Base-by-base conservation (phyloP, 2,329 filamentous ascomycete genomes). In the Tetracladium maxilliforme region DNA sequence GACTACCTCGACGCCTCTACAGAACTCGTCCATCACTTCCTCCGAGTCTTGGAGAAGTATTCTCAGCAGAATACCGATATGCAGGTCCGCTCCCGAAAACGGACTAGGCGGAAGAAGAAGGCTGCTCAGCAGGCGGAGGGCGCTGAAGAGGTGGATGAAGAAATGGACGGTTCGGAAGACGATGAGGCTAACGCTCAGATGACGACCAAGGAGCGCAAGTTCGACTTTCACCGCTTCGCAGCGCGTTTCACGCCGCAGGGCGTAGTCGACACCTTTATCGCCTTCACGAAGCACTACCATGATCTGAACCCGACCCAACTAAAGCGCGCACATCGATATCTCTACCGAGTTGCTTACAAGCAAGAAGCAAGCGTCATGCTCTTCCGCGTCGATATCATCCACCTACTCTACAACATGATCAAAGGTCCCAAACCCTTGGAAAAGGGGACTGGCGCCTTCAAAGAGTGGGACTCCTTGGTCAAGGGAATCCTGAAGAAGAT, bases 31-130 rank as follows among this genome's bases (percentile, higher is more conserved):
- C 84, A 95, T 43, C 82, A 92, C 26, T 95, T 94, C 44, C 56
- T 95, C 26, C 78, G 84, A 22, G 86, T 95, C 49, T 54, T 98
- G 14, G 90, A 98, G 49, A 69, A 72, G 6, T 98, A 94, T 44
- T 87, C 86, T 0, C 94, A 94, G 47, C 81, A 92, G 43, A 95
- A 98, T 39, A 70, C 78, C 6, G 84, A 95, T 41, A 70, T 98
- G 61, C 86, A 95, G 48, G 73, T 98, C 14, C 79, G 86, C 25
- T 92, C 84, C 1, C 74, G 79, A 32, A 70, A 77, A 35, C 65
- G 77, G 24, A 70, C 73, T 5, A 66, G 76, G 21, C 72, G 65
- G 40, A 90, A 82, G 53, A 79, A 77, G 49, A 76, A 75, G 49
- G 68, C 65, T 12, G 63, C 58, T 13, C 64, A 54, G 36, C 54